Evolutionary conservation across 148 eudicot genomes (phyloP).

Genomic region (Amaranthus hypochondriacus): DNA sequence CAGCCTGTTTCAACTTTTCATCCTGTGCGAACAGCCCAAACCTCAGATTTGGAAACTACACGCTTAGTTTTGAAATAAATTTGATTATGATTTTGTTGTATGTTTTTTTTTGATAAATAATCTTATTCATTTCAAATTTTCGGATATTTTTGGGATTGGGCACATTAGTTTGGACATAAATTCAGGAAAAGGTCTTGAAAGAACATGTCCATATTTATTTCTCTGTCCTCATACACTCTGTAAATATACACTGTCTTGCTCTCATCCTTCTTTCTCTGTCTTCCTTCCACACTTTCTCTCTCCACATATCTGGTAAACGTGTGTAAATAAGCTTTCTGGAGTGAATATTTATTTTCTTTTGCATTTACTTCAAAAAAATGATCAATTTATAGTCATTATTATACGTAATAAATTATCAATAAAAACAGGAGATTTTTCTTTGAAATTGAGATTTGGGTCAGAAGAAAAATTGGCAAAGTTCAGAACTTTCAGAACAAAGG

Average conservation of each 20-base stretch:
- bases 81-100: too few species aligned
- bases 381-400: not conserved
- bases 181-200: constrained; percentile 26
- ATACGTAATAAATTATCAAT: constrained; percentile 3
- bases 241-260: constrained; percentile 29
- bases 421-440: constrained; percentile 7
- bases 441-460: constrained; percentile 32
- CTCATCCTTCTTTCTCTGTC: constrained; percentile 8
- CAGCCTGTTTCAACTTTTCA: too few species aligned
- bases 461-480: not conserved
- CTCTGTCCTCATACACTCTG: constrained; percentile 30
- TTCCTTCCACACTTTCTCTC: constrained; percentile 1
- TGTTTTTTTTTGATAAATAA: too few species aligned
- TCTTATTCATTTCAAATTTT: too few species aligned
- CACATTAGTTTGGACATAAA: constrained; percentile 11
- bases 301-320: constrained; percentile 12
- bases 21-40: too few species aligned
- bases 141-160: too few species aligned
- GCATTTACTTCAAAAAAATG: constrained; percentile 3
- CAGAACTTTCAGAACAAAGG: constrained; percentile 32
- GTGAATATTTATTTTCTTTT: not conserved
- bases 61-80: too few species aligned
- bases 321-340: constrained; percentile 1
- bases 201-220: constrained; percentile 17
- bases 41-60: too few species aligned